A percentile compares a stretch with the other conserved stretches of the same genome.
Conservation (phyloP, 164 flowering plant genomes). For the Amborella trichopoda region DNA sequence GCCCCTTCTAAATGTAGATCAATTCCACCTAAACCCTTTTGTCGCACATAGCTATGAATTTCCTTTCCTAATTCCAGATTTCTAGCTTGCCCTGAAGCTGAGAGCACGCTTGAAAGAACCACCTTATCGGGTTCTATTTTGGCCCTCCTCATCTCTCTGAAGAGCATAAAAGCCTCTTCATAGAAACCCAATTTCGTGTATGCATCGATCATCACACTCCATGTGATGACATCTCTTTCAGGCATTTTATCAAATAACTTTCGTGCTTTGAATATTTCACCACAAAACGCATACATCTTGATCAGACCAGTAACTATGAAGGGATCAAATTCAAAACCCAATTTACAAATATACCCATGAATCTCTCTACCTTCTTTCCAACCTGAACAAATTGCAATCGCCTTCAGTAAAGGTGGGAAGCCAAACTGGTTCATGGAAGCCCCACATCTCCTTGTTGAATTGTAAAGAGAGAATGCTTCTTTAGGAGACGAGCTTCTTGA, state of each 20-base stretch:
- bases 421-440: conserved; percentile 35
- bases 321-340: conserved; percentile 47
- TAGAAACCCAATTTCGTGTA: conserved; percentile 33
- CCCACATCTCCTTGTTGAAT: conserved; percentile 27
- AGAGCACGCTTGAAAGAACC: conserved; percentile 37
- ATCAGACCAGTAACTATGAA: conserved; percentile 59
- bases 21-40: neutral
- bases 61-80: conserved; percentile 37
- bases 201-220: conserved; percentile 73
- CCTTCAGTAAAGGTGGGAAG: conserved; percentile 58
- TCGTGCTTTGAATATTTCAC: conserved; percentile 22
- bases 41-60: conserved; percentile 28
- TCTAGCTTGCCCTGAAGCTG: conserved; percentile 49
- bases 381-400: conserved; percentile 22
- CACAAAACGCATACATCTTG: conserved; percentile 34
- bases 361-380: conserved; percentile 45
- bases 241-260: conserved; percentile 35
- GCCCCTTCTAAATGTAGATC: conserved; percentile 41
- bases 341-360: conserved; percentile 47
- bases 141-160: conserved; percentile 55
- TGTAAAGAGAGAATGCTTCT: conserved; percentile 31
- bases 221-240: conserved; percentile 23
- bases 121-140: conserved; percentile 39
- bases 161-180: conserved; percentile 36
- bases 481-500: conserved; percentile 27